A percentile compares a stretch with the other conserved stretches of the same genome.
Conservation (phyloP, 768 basidiomycete genomes). For the Leccinum ochraceum region DNA sequence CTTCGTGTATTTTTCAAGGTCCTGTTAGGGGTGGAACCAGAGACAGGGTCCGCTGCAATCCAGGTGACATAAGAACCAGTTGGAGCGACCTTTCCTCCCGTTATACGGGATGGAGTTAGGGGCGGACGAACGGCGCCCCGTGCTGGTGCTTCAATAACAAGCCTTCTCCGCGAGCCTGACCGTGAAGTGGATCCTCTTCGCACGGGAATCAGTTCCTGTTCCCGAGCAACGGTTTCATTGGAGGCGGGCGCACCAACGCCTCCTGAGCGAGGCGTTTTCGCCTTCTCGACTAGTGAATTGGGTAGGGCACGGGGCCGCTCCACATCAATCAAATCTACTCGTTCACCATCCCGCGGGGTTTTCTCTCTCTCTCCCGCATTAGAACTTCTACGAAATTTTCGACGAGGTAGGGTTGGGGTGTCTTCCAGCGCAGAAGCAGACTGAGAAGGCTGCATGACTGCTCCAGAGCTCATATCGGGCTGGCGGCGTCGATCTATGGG, state of each 20-base stretch:
- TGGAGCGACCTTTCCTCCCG: constrained; percentile 31
- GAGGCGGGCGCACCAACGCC: constrained; percentile 19
- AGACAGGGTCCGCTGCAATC: constrained; percentile 35
- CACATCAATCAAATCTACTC: constrained; percentile 20
- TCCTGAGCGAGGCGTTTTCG: constrained; percentile 16
- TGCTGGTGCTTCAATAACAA: not conserved
- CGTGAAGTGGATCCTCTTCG: constrained; percentile 19
- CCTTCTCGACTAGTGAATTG: constrained; percentile 19
- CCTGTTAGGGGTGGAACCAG: constrained; percentile 36
- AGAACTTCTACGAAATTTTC: constrained; percentile 30
- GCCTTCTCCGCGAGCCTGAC: constrained; percentile 20
- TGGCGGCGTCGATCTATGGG: constrained; percentile 29
- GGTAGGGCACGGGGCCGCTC: constrained; percentile 21
- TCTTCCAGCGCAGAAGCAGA: constrained; percentile 35
- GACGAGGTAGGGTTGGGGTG: constrained; percentile 25
- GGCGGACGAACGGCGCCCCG: constrained; percentile 15
- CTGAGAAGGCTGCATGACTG: constrained; percentile 28
- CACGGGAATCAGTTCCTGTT: constrained; percentile 18
- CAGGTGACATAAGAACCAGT: constrained; percentile 20
- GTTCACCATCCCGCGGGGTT: constrained; percentile 24
- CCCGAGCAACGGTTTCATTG: constrained; percentile 23
- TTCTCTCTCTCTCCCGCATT: constrained; percentile 30
- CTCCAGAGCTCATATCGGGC: constrained; percentile 21
- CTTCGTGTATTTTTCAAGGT: constrained; percentile 31
- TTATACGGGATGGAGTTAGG: constrained; percentile 12